These are phyloP conservation scores for Fusarium nematophilum DNA, from an alignment of 2,329 filamentous ascomycete genomes.

Conservation along the genomic window DNA sequence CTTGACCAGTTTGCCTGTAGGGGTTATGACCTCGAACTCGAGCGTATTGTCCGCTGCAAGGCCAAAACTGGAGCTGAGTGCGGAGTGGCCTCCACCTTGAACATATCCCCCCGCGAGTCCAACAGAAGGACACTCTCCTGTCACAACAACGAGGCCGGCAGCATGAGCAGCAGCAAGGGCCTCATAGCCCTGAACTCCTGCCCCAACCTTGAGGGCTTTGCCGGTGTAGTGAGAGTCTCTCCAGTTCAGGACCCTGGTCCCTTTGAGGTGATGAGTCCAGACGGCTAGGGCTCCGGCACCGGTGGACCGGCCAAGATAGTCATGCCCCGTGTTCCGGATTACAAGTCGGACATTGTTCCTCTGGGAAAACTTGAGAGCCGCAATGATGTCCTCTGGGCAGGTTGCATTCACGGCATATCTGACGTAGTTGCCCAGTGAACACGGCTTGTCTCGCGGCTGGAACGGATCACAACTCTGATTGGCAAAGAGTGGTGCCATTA, in stretches of 20 bases:
- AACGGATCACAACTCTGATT: conserved; percentile 56
- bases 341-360: conserved; percentile 60
- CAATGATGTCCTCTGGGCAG: conserved; percentile 46
- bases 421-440: conserved; percentile 58
- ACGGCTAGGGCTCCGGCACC: conserved; percentile 58
- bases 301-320: conserved; percentile 67
- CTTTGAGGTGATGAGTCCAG: conserved; percentile 56
- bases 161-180: conserved; percentile 57
- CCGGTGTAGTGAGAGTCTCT: conserved; percentile 60
- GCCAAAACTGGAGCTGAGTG: conserved; percentile 64
- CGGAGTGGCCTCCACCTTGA: conserved; percentile 67
- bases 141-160: conserved; percentile 61
- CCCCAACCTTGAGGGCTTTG: conserved; percentile 63
- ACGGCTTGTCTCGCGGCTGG: conserved; percentile 47
- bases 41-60: conserved; percentile 70
- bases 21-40: conserved; percentile 65
- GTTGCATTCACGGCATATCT: conserved; percentile 53
- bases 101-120: conserved; percentile 70
- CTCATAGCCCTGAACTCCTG: conserved; percentile 64
- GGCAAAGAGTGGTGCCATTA: conserved; percentile 53
- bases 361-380: conserved; percentile 48
- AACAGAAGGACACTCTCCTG: conserved; percentile 65
- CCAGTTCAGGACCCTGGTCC: conserved; percentile 52
- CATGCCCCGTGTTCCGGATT: conserved; percentile 64
- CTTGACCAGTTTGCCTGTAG: conserved; percentile 57